Evolutionary conservation across 2,329 filamentous ascomycete genomes (phyloP).

Genomic region (Hymenoscyphus occultus): DNA sequence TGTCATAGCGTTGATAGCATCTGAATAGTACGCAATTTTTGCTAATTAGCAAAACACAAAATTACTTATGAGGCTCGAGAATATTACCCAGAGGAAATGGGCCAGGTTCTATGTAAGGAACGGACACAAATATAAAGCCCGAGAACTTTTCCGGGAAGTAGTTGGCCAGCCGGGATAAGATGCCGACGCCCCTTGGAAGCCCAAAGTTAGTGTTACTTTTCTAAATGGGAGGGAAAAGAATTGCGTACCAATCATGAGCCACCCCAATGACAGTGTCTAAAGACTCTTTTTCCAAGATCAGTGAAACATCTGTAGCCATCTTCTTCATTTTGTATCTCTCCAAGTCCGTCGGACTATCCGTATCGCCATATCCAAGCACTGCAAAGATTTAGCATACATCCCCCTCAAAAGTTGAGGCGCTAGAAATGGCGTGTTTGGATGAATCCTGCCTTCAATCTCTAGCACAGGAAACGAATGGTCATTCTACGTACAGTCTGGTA

Average conservation of each 20-base stretch:
- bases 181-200: conserved; percentile 14
- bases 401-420: too few species aligned
- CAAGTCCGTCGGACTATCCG: conserved; percentile 38
- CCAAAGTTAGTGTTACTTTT: background rate
- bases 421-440: too few species aligned
- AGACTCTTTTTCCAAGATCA: conserved; percentile 33
- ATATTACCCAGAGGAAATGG: conserved; percentile 9
- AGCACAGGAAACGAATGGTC: too few species aligned
- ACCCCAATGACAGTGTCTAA: conserved; percentile 16
- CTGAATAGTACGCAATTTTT: background rate
- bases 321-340: conserved; percentile 35
- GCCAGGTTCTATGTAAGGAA: conserved; percentile 15
- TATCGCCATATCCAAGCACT: conserved; percentile 57
- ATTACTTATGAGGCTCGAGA: background rate
- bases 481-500: conserved; percentile 44
- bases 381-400: too few species aligned
- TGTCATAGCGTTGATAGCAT: conserved; percentile 14
- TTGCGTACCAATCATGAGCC: conserved; percentile 16
- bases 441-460: too few species aligned
- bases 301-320: conserved; percentile 35
- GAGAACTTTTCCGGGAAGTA: conserved; percentile 15
- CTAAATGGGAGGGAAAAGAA: background rate
- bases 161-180: conserved; percentile 19
- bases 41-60: background rate
- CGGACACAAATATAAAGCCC: conserved; percentile 15